phyloP scores from a whole-genome alignment of 2,329 filamentous ascomycete genomes.

The Penicillium sp. region DNA sequence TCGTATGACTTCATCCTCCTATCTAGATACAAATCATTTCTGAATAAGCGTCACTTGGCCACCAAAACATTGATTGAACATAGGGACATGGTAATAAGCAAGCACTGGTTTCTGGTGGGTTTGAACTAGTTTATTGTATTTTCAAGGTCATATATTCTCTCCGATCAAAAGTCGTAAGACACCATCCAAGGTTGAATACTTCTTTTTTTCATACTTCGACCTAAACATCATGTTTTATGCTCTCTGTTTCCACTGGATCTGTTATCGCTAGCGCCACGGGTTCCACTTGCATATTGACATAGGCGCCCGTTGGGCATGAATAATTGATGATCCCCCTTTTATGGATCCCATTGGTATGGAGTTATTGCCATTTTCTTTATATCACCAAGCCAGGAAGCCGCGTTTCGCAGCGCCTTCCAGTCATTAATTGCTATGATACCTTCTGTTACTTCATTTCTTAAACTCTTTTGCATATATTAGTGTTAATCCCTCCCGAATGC shows the following conservation, averaged over 20 bases:
- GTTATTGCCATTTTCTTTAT: background rate
- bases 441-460: background rate
- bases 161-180: no score
- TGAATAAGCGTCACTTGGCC: background rate
- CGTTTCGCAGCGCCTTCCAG: background rate
- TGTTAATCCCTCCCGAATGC: background rate
- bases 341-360: background rate
- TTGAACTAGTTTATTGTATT: no score
- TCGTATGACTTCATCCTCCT: background rate
- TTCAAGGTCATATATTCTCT: no score
- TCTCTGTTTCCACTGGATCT: no score
- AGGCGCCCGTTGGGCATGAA: background rate
- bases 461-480: background rate
- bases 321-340: background rate
- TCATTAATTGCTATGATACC: background rate
- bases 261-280: background rate
- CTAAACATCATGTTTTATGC: no score
- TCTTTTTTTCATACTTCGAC: no score
- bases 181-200: no score
- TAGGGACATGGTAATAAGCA: no score
- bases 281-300: background rate
- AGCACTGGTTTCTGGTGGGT: no score
- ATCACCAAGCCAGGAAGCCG: background rate
- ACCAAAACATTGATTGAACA: background rate
- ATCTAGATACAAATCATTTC: background rate